Conservation (phyloP, 2,329 filamentous ascomycete genomes). For the Pseudogymnoascus sp. region DNA sequence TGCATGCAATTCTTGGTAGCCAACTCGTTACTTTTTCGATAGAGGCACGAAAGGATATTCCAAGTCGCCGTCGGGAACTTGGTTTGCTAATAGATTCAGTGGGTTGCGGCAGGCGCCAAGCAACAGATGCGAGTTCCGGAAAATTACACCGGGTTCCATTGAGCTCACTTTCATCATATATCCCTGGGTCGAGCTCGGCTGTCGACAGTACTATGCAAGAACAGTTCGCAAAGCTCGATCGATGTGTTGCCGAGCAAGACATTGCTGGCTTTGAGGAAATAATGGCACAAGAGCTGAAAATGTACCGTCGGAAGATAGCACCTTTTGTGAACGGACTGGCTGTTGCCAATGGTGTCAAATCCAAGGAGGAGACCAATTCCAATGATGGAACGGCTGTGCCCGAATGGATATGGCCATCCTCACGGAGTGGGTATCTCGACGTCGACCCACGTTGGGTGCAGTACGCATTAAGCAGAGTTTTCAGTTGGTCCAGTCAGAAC, state of each 20-base stretch:
- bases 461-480: conserved; percentile 41
- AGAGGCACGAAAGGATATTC: conserved; percentile 50
- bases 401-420: conserved; percentile 31
- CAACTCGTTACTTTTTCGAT: conserved; percentile 61
- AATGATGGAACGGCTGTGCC: conserved; percentile 32
- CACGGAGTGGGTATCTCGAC: conserved; percentile 28
- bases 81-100: conserved; percentile 67
- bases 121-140: conserved; percentile 32
- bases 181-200: conserved; percentile 19
- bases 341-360: neutral
- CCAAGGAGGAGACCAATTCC: neutral
- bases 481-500: conserved; percentile 23
- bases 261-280: conserved; percentile 33
- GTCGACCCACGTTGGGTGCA: conserved; percentile 59
- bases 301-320: conserved; percentile 13
- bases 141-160: conserved; percentile 20
- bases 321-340: neutral
- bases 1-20: conserved; percentile 54
- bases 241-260: conserved; percentile 28
- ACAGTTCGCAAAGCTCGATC: conserved; percentile 26
- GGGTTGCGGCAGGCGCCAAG: conserved; percentile 45
- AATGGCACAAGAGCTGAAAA: conserved; percentile 31
- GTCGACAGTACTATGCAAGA: conserved; percentile 15
- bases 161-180: conserved; percentile 15
- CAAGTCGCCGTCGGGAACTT: conserved; percentile 46